Percentiles rank a stretch among this genome's conserved stretches.
Conservation (phyloP, 208 protist species). For the Leishmania mexicana region DNA sequence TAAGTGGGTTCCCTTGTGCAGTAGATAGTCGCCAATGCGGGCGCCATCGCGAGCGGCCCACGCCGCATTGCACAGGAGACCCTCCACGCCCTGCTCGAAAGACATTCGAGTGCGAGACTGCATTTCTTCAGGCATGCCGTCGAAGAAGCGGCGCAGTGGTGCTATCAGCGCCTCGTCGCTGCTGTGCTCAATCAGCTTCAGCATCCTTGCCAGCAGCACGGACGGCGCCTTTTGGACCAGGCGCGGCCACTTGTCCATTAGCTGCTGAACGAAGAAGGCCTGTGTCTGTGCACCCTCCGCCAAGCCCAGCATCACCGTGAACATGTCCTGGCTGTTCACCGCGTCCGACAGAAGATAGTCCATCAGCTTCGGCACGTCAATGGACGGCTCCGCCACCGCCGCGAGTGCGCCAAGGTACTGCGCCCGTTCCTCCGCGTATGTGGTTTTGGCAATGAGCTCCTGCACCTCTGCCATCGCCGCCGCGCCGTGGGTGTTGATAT, state of each 20-base stretch:
- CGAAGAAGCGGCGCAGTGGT: constrained; percentile 48
- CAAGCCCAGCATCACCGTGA: constrained; percentile 51
- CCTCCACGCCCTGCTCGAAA: constrained; percentile 45
- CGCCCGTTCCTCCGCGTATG: constrained; percentile 56
- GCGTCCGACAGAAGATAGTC: constrained; percentile 70
- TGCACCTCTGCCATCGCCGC: constrained; percentile 56
- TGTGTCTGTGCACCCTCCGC: constrained; percentile 31
- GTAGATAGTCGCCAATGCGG: constrained; percentile 18
- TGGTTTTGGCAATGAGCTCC: constrained; percentile 33
- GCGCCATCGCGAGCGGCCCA: constrained; percentile 40
- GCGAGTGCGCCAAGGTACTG: constrained; percentile 61
- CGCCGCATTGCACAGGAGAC: constrained; percentile 43
- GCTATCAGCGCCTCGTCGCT: constrained; percentile 37
- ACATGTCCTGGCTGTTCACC: constrained; percentile 64
- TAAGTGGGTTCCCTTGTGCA: background rate
- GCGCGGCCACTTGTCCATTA: constrained; percentile 43
- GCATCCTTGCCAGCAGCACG: constrained; percentile 47
- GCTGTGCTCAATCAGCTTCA: constrained; percentile 56
- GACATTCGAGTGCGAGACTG: constrained; percentile 22
- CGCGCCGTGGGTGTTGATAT: constrained; percentile 42
- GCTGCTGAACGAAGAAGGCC: constrained; percentile 36
- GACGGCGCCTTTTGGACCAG: constrained; percentile 54
- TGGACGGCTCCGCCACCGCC: constrained; percentile 30
- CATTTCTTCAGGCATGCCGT: constrained; percentile 15
- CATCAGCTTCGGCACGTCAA: constrained; percentile 49